Percentiles rank a stretch among this genome's conserved stretches.
Evolutionary conservation across 2,329 filamentous ascomycete genomes (phyloP).

Genomic region (Tympanopsis confertula): DNA sequence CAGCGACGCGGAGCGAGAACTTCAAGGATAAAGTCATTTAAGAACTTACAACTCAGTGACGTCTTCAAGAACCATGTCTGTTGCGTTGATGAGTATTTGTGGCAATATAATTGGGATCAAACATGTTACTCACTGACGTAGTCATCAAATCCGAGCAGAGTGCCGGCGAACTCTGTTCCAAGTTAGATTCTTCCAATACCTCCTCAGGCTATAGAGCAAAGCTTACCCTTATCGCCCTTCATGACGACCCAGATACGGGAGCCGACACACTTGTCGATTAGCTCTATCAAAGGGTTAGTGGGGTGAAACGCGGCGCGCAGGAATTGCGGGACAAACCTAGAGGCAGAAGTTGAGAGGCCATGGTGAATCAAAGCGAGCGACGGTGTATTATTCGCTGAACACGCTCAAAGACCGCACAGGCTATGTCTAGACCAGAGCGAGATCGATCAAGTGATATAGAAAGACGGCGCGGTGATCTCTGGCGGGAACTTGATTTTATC

Average conservation of each 20-base stretch:
- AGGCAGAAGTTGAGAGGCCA: slow-evolving; percentile 1
- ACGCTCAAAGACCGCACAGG: no score
- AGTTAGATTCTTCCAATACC: background rate
- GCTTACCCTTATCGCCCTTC: slow-evolving; percentile 92
- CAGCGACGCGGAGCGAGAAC: no score
- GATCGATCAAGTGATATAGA: no score
- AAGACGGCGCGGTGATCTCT: no score
- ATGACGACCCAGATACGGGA: slow-evolving; percentile 98
- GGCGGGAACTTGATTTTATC: no score
- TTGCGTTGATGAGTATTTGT: background rate
- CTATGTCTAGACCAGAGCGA: no score
- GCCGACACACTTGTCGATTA: slow-evolving; percentile 98
- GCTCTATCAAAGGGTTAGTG: slow-evolving; percentile 45
- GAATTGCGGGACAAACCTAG: background rate
- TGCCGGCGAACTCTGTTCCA: slow-evolving; percentile 84
- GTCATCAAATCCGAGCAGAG: slow-evolving; percentile 90
- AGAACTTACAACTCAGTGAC: slow-evolving; percentile 94
- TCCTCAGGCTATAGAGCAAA: background rate
- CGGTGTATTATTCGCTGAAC: no score
- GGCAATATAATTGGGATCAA: slow-evolving; percentile 1
- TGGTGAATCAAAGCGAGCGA: no score
- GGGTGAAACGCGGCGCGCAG: background rate
- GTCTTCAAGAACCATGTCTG: slow-evolving; percentile 96
- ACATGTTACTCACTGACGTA: slow-evolving; percentile 79
- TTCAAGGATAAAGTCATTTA: no score